Evolutionary conservation across 495 filamentous ascomycete genomes (phyloP), one percentile per base, ranked within the genome.

Genomic region (Evernia prunastri): DNA sequence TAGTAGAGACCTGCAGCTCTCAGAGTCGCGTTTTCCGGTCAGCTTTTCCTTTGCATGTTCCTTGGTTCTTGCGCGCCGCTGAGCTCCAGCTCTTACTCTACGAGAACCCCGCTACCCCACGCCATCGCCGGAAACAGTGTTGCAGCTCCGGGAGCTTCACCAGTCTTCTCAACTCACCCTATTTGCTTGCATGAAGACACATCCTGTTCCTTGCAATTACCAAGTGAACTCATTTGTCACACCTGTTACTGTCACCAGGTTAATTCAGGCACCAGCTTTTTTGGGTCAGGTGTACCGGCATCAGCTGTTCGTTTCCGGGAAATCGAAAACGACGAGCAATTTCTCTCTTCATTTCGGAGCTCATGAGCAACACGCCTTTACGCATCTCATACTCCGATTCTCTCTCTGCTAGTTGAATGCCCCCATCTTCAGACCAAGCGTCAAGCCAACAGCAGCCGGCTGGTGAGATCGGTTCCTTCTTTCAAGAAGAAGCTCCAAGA

Each of bases 401-500:
- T 47, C 18, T 25, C 33, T 51, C 17, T 64, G 29, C 39, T 51
- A 64, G 37, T 69, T 72, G 70, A 69, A 72, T 72, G 70, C 70
- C 69, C 70, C 57, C 62, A 57, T 67, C 65, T 47, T 67, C 60
- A 66, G 69, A 69, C 45, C 65, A 63, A 60, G 57, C 59, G 42
- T 58, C 53, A 36, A 61, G 56, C 58, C 37, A 66, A 49, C 60
- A 67, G 59, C 66, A 68, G 20, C 63, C 61, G 33, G 25, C 67
- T 45, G 33, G 59, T n/a, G 63, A 65, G 53, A 37, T 60, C 40
- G 33, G 27, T 37, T 37, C 63, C 4, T 61, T 51, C 39, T 57
- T 58, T 18, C 66, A 66, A 66, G 66, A 66, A 61, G 61, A 62
- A 62, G 43, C 59, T 67, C 63, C 60, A 66, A 71, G 68, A 75